Base-by-base conservation (phyloP, 1,284 basidiomycete species). In the Apiotrichum sp. region DNA sequence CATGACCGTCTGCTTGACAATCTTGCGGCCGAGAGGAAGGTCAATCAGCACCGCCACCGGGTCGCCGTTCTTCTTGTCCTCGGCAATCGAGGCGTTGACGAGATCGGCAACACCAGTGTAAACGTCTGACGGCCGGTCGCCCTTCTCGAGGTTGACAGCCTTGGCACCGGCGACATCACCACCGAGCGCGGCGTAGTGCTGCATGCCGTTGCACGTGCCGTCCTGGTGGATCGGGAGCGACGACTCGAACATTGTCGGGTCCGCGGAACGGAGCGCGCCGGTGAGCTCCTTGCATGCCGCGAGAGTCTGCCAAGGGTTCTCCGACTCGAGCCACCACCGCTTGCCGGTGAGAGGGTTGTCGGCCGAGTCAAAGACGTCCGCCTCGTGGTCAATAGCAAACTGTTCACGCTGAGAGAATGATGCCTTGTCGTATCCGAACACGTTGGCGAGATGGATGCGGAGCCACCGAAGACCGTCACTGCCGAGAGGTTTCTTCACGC, bases 1-100 rank as follows among this genome's bases (percentile, higher is more conserved):
- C 96, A 99, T 99, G 65, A 98, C 90, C 16, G 95, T 98, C 79
- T 98, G 95, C 81, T 99, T 99, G 65, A 99, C 95, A 31, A 98
- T 87, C 77, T 99, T 98, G 47, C 96, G 80, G 6, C 90, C 82
- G 44, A 98, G 82, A 71, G 92, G 91, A 51, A 89, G 91, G 41
- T 81, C 63, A 16, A 97, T 80, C 63, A 89, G 66, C 52, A 79
- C 64, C 0, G 93, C 93, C 50, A 80, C 77, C 53, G 79, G 76
- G 14, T 77, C 63, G 4, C 83, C 86, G 14, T 77, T 78, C 65
- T 73, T 75, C 54, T 82, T 81, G 64, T 80, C 78, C 69, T 57
- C 65, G 50, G 70, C 70, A 10, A 74, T 75, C 7, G 80, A 67
- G 59, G 82, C 81, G 64, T 80, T 77, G 49, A 78, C 72, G 22